Evolutionary conservation across 257 asterid genomes (phyloP).

Genomic region (Solanum pennellii): DNA sequence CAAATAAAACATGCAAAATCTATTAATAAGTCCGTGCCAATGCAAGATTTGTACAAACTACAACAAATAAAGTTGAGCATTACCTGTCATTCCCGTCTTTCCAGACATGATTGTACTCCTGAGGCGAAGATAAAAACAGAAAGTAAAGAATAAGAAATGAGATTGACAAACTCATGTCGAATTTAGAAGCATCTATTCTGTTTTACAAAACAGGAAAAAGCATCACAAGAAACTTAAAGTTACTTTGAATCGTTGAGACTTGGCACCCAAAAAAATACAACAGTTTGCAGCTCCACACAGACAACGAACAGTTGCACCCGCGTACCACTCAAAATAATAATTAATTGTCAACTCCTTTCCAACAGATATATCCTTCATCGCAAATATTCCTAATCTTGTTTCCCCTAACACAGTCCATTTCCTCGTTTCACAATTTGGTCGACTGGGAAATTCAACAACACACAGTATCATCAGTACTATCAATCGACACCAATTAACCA

Average conservation of each 20-base stretch:
- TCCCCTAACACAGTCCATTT: conserved; percentile 92
- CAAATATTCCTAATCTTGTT: conserved; percentile 85
- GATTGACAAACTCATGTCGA: not conserved
- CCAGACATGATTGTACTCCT: conserved; percentile 86
- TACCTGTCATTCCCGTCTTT: conserved; percentile 90
- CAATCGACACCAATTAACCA: not conserved
- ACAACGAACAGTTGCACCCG: conserved; percentile 88
- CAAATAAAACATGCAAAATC: not conserved
- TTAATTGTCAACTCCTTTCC: conserved; percentile 77
- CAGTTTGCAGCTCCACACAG: conserved; percentile 88
- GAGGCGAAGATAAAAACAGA: not conserved
- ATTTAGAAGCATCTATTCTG: not conserved
- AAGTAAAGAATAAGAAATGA: not conserved
- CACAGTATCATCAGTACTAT: not conserved
- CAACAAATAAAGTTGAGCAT: conserved; percentile 2
- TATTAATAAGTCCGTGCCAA: not conserved
- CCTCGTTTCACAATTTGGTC: conserved; percentile 94
- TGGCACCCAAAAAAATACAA: conserved; percentile 88
- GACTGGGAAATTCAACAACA: conserved; percentile 35
- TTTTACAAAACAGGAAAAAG: not conserved
- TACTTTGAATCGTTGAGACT: conserved; percentile 96
- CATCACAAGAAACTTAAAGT: not conserved
- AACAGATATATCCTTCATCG: conserved; percentile 47
- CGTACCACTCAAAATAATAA: conserved; percentile 93
- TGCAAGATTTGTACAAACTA: not conserved